Evolutionary conservation across 305 asterid genomes (phyloP).

Genomic region (Salvia sclarea): DNA sequence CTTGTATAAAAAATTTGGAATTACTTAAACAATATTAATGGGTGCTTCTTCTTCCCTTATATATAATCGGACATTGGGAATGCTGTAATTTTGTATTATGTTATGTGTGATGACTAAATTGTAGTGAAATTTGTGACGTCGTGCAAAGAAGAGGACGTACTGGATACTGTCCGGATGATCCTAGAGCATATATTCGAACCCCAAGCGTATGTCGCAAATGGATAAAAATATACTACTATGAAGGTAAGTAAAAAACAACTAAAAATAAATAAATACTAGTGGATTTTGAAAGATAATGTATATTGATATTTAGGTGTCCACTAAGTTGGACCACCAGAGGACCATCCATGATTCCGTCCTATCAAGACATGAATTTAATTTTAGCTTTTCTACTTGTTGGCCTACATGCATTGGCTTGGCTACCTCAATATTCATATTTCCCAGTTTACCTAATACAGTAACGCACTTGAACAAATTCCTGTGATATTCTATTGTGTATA

Average conservation of each 20-base stretch:
- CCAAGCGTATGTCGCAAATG: slow-evolving; percentile 23
- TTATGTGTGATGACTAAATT: not conserved
- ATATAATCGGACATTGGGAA: not conserved
- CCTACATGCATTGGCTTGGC: slow-evolving; percentile 18
- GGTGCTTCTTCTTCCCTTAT: not conserved
- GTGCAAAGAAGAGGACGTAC: slow-evolving; percentile 57
- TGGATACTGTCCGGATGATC: slow-evolving; percentile 45
- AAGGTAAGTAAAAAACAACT: slow-evolving; percentile 6
- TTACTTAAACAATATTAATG: slow-evolving; percentile 8
- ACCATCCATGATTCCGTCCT: slow-evolving; percentile 22
- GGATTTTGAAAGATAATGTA: slow-evolving; percentile 2
- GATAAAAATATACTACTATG: not conserved
- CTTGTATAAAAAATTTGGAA: slow-evolving; percentile 11
- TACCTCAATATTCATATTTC: not conserved
- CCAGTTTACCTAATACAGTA: not conserved
- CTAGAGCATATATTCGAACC: slow-evolving; percentile 52
- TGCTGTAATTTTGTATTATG: not conserved
- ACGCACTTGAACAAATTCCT: not conserved
- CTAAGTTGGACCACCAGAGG: slow-evolving; percentile 30
- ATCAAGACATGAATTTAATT: slow-evolving; percentile 30
- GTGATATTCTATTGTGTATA: not conserved
- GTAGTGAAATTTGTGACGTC: slow-evolving; percentile 56
- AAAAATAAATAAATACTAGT: not conserved
- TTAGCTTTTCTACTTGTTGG: slow-evolving; percentile 23
- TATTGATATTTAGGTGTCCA: slow-evolving; percentile 25